Evolutionary conservation across 768 basidiomycete species (phyloP), one percentile per base, ranked within the genome.

Genomic region (Lactarius quietus): DNA sequence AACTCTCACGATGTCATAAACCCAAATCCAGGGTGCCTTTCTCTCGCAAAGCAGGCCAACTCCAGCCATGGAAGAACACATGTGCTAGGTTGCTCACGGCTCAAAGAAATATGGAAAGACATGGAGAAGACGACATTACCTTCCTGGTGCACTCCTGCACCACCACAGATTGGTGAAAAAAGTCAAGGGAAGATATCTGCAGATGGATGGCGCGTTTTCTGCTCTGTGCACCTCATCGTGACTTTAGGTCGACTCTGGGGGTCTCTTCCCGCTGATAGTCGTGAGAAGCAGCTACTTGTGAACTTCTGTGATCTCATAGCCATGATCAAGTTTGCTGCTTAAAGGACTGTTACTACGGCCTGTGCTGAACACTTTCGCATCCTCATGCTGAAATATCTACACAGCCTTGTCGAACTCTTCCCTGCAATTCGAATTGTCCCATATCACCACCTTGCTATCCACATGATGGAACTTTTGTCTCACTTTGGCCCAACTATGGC

Each of bases 401-500:
- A 36, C 0, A 70, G 67, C 1, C 29, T 81, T 4, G 59, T 67
- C 1, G 55, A 66, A 0, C 71, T 82, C 0, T 82, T 72, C 63
- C 45, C 45, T 10, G 3, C 2, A n/a, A 48, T 14, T 18, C 23
- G 12, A 6, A n/a, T 48, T 12, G 45, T 48, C 45, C 75, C 74
- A 0, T 70, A 71, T 14, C 79, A 82, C 8, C 82, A 82, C 64
- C 57, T 79, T 64, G 10, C 77, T 1, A 67, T 83, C 20, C 81
- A 82, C 68, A 67, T 80, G 28, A 66, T 68, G 0, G 62, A 73
- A 4, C 70, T 72, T 26, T 64, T 82, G 3, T 61, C 62, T 1
- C 61, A 69, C 1, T 78, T 77, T 66, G 78, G 79, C 1, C 78
- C 79, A 0, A 71, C 70, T 9, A 78, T 77, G 59, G 69, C 72